Percentiles rank a stretch among this genome's conserved stretches.
phyloP scores from a whole-genome alignment of 768 basidiomycete genomes.

The Leccinum longicurvipes region DNA sequence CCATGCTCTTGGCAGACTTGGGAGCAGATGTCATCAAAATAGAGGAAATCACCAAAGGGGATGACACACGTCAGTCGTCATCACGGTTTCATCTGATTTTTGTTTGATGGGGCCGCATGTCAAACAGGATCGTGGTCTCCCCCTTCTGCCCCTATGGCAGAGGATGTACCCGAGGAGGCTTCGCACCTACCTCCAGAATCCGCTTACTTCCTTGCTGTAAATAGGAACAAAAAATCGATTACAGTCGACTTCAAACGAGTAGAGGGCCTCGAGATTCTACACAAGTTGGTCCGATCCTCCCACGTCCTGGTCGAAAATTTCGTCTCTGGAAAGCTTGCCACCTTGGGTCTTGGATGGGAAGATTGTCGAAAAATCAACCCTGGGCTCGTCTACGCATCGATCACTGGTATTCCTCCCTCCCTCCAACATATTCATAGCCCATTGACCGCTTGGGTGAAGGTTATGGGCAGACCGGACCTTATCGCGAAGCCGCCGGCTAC shows the following conservation, averaged over 20 bases:
- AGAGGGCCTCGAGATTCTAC: slow-evolving; percentile 73
- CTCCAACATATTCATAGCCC: background rate
- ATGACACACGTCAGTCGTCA: slow-evolving; percentile 73
- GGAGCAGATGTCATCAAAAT: slow-evolving; percentile 94
- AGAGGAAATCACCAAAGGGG: slow-evolving; percentile 75
- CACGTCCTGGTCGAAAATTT: slow-evolving; percentile 93
- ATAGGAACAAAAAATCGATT: slow-evolving; percentile 86
- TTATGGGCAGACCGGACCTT: slow-evolving; percentile 90
- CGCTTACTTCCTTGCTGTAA: slow-evolving; percentile 87
- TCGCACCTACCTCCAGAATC: slow-evolving; percentile 81
- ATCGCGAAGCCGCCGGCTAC: slow-evolving; percentile 77
- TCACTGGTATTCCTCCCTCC: slow-evolving; percentile 59
- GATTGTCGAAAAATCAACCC: slow-evolving; percentile 77
- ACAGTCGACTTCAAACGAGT: slow-evolving; percentile 84
- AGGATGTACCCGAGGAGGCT: slow-evolving; percentile 49
- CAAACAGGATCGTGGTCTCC: slow-evolving; percentile 61
- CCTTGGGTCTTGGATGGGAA: slow-evolving; percentile 84
- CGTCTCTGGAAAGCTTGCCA: slow-evolving; percentile 77
- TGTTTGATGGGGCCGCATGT: slow-evolving; percentile 13
- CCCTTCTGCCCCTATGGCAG: slow-evolving; percentile 50
- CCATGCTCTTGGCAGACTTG: slow-evolving; percentile 90
- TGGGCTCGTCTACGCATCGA: slow-evolving; percentile 79
- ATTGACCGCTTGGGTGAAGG: slow-evolving; percentile 36
- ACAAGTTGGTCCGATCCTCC: slow-evolving; percentile 63
- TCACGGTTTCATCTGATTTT: slow-evolving; percentile 5